These are phyloP conservation scores for Scytalidium sp. DNA, from an alignment of 2,329 filamentous ascomycete species.

Conservation along the genomic window DNA sequence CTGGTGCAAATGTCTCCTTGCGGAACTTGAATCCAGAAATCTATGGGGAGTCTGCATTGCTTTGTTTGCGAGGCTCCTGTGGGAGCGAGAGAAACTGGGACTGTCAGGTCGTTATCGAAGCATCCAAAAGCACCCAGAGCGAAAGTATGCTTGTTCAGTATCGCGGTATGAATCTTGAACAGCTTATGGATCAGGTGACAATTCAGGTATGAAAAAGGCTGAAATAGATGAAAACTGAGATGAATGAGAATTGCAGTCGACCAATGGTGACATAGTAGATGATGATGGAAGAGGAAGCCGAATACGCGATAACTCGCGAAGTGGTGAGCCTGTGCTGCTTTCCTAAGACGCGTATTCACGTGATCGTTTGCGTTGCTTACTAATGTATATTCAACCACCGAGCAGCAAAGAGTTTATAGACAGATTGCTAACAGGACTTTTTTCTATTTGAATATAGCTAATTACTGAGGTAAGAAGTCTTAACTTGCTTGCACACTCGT, in stretches of 20 bases:
- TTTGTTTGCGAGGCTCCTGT: slow-evolving; percentile 36
- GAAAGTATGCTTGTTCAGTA: slow-evolving; percentile 17
- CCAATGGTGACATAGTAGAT: slow-evolving; percentile 18
- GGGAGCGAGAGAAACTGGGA: slow-evolving; percentile 44
- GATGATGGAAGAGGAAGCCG: slow-evolving; percentile 5
- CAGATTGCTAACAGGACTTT: slow-evolving; percentile 15
- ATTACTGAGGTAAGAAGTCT: too few species aligned
- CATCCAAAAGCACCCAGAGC: slow-evolving; percentile 17
- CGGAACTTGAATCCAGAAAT: slow-evolving; percentile 73
- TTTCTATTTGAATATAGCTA: too few species aligned
- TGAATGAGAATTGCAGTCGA: slow-evolving; percentile 18
- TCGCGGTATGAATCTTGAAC: slow-evolving; percentile 18
- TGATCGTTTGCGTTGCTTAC: slow-evolving; percentile 7
- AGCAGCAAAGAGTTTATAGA: too few species aligned
- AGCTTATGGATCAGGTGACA: slow-evolving; percentile 11
- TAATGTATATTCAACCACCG: slow-evolving; percentile 4
- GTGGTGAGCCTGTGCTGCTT: not conserved
- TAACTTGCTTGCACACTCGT: too few species aligned
- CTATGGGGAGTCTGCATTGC: slow-evolving; percentile 78
- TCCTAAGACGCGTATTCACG: not conserved
- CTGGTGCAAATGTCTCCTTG: slow-evolving; percentile 69
- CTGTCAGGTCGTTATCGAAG: slow-evolving; percentile 13
- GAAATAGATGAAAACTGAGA: not conserved
- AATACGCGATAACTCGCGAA: slow-evolving; percentile 6
- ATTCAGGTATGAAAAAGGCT: slow-evolving; percentile 11